A percentile compares a stretch with the other conserved stretches of the same genome.
phyloP scores from a whole-genome alignment of 768 basidiomycete species.

The Hemileccinum rubropunctum region DNA sequence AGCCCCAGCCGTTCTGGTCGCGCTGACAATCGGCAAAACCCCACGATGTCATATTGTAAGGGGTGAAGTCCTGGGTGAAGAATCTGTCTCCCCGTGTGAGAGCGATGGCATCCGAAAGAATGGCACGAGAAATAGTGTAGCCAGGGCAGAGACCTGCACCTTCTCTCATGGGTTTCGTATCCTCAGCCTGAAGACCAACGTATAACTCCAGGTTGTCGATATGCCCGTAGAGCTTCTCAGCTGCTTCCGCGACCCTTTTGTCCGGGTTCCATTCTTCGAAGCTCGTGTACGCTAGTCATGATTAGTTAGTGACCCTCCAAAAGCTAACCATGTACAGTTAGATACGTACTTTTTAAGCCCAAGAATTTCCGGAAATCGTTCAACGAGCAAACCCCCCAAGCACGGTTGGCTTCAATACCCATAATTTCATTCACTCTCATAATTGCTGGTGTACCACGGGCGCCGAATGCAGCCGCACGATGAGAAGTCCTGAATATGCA shows the following conservation, averaged over 20 bases:
- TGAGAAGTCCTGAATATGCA: conserved; percentile 53
- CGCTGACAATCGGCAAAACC: conserved; percentile 82
- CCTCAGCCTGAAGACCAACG: conserved; percentile 76
- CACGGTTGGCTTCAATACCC: conserved; percentile 75
- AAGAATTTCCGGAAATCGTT: conserved; percentile 85
- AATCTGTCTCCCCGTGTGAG: conserved; percentile 83
- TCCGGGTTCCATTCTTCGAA: conserved; percentile 85
- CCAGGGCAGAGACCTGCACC: conserved; percentile 87
- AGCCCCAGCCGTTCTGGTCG: conserved; percentile 66
- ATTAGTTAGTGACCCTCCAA: not conserved
- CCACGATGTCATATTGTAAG: conserved; percentile 79
- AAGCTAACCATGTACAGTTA: not conserved
- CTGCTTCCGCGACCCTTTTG: conserved; percentile 62
- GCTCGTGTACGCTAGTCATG: conserved; percentile 50
- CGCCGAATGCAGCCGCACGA: conserved; percentile 71
- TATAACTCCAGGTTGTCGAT: conserved; percentile 81
- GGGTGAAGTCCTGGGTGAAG: conserved; percentile 80
- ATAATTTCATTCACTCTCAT: conserved; percentile 81
- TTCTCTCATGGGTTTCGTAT: conserved; percentile 66
- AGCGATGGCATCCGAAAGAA: conserved; percentile 82
- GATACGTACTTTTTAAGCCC: conserved; percentile 64
- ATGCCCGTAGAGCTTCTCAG: conserved; percentile 74
- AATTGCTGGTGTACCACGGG: conserved; percentile 69
- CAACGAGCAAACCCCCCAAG: conserved; percentile 79
- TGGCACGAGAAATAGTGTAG: conserved; percentile 82